Conservation (phyloP, 495 filamentous ascomycete genomes). For the Pseudomonodictys pantanalensis region DNA sequence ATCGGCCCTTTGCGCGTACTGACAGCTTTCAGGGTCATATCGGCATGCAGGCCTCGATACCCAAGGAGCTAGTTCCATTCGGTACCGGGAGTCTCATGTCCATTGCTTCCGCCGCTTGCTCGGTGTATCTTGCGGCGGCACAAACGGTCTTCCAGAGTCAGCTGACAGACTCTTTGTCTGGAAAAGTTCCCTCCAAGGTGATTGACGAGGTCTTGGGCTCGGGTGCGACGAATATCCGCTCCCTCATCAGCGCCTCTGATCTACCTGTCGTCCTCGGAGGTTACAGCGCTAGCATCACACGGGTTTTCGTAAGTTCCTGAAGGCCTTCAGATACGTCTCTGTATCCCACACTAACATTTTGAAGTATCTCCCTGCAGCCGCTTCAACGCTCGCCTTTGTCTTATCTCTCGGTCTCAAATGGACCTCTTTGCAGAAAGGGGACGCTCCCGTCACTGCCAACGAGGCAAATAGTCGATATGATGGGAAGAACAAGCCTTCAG, state of each 20-base stretch:
- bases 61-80: conserved; percentile 30
- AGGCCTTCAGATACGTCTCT: too few relatives aligned
- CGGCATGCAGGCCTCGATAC: conserved; percentile 35
- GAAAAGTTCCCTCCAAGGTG: neutral
- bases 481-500: too few relatives aligned
- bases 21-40: conserved; percentile 29
- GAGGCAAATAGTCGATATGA: neutral
- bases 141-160: neutral
- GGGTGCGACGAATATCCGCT: neutral
- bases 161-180: neutral
- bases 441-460: neutral
- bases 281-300: neutral
- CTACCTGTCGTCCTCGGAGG: neutral
- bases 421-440: conserved; percentile 15
- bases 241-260: neutral
- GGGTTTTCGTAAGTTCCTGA: neutral
- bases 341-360: too few relatives aligned
- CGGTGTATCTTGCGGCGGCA: neutral
- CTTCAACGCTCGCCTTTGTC: neutral
- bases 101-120: too few relatives aligned
- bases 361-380: conserved; percentile 3
- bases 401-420: neutral
- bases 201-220: neutral
- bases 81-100: conserved; percentile 9
- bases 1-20: neutral